Percentiles rank a stretch among this genome's conserved stretches.
These are phyloP conservation scores for Sclerotinia nivalis DNA, from an alignment of 2,329 filamentous ascomycete species.

Conservation along the genomic window DNA sequence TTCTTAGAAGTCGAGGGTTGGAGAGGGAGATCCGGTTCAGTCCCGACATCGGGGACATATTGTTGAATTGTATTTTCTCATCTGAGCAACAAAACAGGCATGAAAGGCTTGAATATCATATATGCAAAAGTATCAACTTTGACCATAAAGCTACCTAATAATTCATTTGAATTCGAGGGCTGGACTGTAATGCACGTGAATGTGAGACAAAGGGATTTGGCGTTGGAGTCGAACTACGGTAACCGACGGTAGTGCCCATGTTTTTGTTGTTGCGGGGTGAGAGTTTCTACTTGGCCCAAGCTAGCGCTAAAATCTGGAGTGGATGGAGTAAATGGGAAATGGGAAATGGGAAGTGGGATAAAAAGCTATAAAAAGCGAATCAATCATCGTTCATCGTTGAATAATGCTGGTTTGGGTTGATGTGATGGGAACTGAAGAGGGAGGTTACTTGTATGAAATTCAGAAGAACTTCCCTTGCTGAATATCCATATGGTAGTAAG, in stretches of 20 bases:
- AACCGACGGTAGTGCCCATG: background rate
- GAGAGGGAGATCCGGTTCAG: conserved; percentile 9
- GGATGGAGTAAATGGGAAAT: conserved; percentile 4
- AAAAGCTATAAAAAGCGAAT: too few relatives aligned
- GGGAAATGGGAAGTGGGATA: background rate
- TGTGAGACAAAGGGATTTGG: conserved; percentile 1
- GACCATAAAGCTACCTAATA: background rate
- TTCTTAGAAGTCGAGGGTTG: conserved; percentile 27
- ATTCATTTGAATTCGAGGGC: conserved; percentile 2
- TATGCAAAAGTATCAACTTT: background rate
- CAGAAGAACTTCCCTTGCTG: too few relatives aligned
- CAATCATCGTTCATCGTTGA: too few relatives aligned
- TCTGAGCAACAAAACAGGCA: conserved; percentile 6
- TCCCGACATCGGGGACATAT: conserved; percentile 23
- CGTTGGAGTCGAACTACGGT: background rate
- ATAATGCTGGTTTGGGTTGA: background rate
- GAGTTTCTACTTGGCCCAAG: conserved; percentile 12
- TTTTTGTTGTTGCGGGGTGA: conserved; percentile 4
- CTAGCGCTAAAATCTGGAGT: conserved; percentile 7
- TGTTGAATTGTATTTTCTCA: conserved; percentile 16
- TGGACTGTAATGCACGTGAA: conserved; percentile 4
- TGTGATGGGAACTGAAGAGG: too few relatives aligned
- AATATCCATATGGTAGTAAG: too few relatives aligned
- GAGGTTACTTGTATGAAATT: too few relatives aligned
- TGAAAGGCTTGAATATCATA: background rate